Evolutionary conservation across 2,329 filamentous ascomycete species (phyloP), one percentile per base, ranked within the genome.

Genomic region (Rhinocladiella similis): DNA sequence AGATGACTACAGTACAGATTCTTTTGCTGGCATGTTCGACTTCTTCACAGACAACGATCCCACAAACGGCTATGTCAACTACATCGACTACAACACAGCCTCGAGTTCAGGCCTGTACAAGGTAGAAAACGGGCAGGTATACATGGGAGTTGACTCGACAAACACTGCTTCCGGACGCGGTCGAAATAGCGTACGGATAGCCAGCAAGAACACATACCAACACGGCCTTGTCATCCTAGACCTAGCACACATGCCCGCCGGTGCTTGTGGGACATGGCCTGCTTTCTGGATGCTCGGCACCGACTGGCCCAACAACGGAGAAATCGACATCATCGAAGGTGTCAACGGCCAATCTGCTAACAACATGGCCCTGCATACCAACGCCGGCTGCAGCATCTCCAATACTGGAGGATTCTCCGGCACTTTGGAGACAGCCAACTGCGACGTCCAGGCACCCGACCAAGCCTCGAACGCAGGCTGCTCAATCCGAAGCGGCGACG

Each of bases 41-140:
- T 83, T 83, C 70, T 82, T 72, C 62, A 79, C 77, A 14, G 70
- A 55, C 13, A 29, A 66, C 12, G 90, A 95, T 67, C 90, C 90
- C 0, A 95, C 90, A 2, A 66, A 86, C 61, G 90, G 90, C 35
- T 90, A 85, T 66, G 90, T 94, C 65, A 74, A 83, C 58, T 95
- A 92, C 66, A 79, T 85, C 51, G 75, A 82, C 62, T 76, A 80
- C 50, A 54, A 69, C 14, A 80, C 79, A 1, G 89, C 89, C 54
- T 79, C 80, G 58, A 67, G 70, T 20, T 69, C 73, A 35, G 80
- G 80, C 14, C 77, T 91, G 7, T 84, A 86, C 61, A 81, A 81
- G 59, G 81, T 78, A 61, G 70, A 77, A 42, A 75, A 81, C 54
- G 75, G 77, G 50, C 77, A 76, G 55, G 76, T 90, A 66, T 89